Evolutionary conservation across 2,329 filamentous ascomycete species (phyloP), one percentile per base, ranked within the genome.

Genomic region (Xylaria sp.): DNA sequence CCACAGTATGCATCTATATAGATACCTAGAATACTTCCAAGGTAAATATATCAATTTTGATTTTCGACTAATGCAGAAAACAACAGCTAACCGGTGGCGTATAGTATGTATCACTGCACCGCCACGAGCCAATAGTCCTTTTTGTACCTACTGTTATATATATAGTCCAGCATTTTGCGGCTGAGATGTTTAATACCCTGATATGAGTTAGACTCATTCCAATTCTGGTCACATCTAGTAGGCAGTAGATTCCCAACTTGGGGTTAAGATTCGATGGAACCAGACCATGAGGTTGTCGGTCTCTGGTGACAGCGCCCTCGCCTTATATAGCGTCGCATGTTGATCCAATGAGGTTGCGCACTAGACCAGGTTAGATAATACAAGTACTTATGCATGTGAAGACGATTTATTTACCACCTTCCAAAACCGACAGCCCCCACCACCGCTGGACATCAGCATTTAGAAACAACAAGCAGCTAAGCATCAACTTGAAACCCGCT

Each of bases 401-500:
- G 48, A 52, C 30, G 30, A 32, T 57, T 25, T n/a, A n/a, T n/a
- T 25, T 53, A 53, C 57, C 57, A 66, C 63, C 63, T 66, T 60
- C 63, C 63, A 20, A 50, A 61, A 60, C 8, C 23, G 58, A 48
- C 32, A 2, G 25, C 41, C 63, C 43, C 63, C 58, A 57, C 58
- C 58, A 39, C 41, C 20, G 34, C 57, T 45, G 50, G 50, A 57
- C 25, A 50, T 12, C 36, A 45, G 52, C 23, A 56, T 63, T 67
- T 28, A 39, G 7, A 45, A 55, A n/a, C 55, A 43, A 48, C 34
- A 41, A 20, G 52, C 13, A 39, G 36, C 53, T 28, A 39, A 48
- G 52, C 32, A 41, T 20, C 45, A 60, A 55, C 56, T 43, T 67
- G 65, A 67, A 67, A 67, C 65, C 41, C 8, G 36, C 43, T 57